phyloP scores from a whole-genome alignment of 2,329 filamentous ascomycete species.

The Harringtonia aguacate region DNA sequence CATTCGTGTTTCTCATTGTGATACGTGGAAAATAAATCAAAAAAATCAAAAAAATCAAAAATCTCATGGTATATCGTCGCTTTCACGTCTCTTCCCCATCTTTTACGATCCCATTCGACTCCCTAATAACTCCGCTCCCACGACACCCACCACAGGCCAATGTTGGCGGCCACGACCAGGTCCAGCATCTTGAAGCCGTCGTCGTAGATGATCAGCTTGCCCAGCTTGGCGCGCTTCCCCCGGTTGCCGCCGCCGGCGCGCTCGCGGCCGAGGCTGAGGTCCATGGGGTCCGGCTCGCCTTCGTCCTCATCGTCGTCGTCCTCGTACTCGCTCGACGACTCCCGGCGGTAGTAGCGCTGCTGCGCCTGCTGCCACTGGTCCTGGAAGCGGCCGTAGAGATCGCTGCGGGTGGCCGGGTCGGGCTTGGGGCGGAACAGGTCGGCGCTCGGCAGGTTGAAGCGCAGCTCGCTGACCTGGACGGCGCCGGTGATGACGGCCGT shows the following conservation, averaged over 20 bases:
- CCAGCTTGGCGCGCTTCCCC: slow-evolving; percentile 82
- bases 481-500: slow-evolving; percentile 21
- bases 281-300: slow-evolving; percentile 26
- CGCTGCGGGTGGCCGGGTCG: not conserved
- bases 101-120: not conserved
- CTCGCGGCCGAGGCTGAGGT: slow-evolving; percentile 65
- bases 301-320: slow-evolving; percentile 17
- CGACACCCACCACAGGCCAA: slow-evolving; percentile 87
- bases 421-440: slow-evolving; percentile 27
- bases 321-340: slow-evolving; percentile 20
- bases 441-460: slow-evolving; percentile 71
- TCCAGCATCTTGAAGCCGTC: slow-evolving; percentile 95
- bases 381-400: slow-evolving; percentile 24
- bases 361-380: slow-evolving; percentile 31
- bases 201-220: slow-evolving; percentile 81
- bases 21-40: no score
- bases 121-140: slow-evolving; percentile 50
- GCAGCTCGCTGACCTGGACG: slow-evolving; percentile 64
- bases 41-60: no score
- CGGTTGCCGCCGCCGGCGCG: slow-evolving; percentile 75
- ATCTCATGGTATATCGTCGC: not conserved
- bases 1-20: no score
- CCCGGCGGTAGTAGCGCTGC: slow-evolving; percentile 13
- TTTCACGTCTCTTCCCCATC: no score
- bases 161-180: slow-evolving; percentile 78